A percentile compares a stretch with the other conserved stretches of the same genome.
These are phyloP conservation scores for Bidens hawaiensis DNA, from an alignment of 140 eudicot genomes.

Conservation along the genomic window DNA sequence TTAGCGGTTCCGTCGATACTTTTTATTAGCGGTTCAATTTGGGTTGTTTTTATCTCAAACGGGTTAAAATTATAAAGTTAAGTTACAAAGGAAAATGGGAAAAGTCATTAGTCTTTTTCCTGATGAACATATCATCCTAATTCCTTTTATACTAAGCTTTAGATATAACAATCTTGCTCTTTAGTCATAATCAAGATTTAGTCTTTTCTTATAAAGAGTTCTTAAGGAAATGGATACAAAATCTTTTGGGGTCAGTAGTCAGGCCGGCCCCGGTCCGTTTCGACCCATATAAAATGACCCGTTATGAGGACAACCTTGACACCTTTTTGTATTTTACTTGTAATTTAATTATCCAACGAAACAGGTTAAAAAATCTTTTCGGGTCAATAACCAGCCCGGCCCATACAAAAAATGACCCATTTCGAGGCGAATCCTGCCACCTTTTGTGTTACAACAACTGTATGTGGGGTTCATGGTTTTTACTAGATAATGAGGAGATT, in stretches of 20 bases:
- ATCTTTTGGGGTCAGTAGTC: no score
- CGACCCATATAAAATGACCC: no score
- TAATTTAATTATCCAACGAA: not conserved
- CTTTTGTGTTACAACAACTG: no score
- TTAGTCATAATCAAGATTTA: not conserved
- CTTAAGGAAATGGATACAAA: not conserved
- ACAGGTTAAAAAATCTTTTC: not conserved
- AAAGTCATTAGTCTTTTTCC: no score
- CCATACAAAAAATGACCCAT: not conserved
- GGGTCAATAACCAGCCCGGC: not conserved
- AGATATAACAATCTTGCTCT: no score
- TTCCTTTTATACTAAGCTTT: no score
- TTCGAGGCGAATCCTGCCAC: no score
- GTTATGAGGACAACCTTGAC: no score
- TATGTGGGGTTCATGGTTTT: conserved; percentile 32
- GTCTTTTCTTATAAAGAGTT: not conserved
- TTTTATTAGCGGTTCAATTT: not conserved
- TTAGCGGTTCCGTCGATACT: not conserved
- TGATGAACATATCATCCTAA: no score
- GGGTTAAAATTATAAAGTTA: not conserved
- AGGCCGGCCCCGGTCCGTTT: no score
- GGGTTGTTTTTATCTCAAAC: not conserved
- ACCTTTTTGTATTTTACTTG: no score
- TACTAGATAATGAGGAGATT: not conserved
- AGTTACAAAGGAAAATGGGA: not conserved